Evolutionary conservation across 225 moss, liverwort and hornwort genomes (phyloP), one percentile per base, ranked within the genome.

Genomic region (Bryum argenteum): DNA sequence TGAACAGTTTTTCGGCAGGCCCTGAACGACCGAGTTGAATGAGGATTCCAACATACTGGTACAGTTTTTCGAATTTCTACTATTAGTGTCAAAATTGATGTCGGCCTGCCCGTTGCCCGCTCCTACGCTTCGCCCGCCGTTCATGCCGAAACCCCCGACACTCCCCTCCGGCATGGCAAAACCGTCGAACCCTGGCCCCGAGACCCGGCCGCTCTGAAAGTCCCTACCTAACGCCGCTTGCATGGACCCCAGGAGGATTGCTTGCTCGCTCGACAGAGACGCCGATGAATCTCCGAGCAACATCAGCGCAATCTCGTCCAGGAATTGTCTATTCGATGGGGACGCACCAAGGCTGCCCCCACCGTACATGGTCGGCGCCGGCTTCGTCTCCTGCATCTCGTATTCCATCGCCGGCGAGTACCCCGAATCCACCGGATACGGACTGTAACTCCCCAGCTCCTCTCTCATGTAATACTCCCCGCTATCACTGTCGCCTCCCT

Each of bases 241-340:
- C 84, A 97, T 85, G 61, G 82, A 84, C 18, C 90, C 85, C 33
- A 88, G 75, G 68, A 89, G 79, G 80, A 91, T 75, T 61, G 85
- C 83, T 80, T 90, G 92, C 75, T 90, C 91, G 59, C 67, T 85
- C 10, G 86, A 79, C 24, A 82, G 56, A 16, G 80, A 52, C 8
- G 81, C 85, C 19, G 80, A 70, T 0, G 79, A 75, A 21, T 98
- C 98, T 17, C 92, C 89, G 50, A 94, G 82, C 74, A 98, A 77
- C 76, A 89, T 67, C 48, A 84, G 89, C 19, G 89, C 84, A 72
- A 98, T 86, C 79, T 94, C 92, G 56, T 91, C 91, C 75, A 94
- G 69, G 70, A 82, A 76, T 65, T 85, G 80, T 22, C 88, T 64
- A 69, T 93, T 88, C 17, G 80, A 80, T 37, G 79, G 79, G 11